phyloP scores from a whole-genome alignment of 2,329 filamentous ascomycete genomes.

The Kalaharituber pfeilii region DNA sequence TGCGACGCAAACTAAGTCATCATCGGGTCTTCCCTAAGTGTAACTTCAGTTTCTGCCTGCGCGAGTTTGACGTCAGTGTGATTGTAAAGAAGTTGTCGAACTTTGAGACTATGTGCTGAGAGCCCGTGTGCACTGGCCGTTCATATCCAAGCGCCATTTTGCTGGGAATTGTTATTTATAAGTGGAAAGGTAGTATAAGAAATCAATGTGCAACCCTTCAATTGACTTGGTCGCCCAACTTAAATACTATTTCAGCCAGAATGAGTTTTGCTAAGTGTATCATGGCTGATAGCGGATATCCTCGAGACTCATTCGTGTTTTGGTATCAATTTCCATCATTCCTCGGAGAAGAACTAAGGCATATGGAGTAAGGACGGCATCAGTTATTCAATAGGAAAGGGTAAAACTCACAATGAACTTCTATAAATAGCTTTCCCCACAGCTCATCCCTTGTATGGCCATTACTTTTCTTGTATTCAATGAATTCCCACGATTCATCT shows the following conservation, averaged over 20 bases:
- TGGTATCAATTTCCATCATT: constrained; percentile 72
- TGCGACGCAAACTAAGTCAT: constrained; percentile 34
- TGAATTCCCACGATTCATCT: constrained; percentile 69
- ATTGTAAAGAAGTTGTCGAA: neutral
- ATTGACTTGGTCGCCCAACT: constrained; percentile 89
- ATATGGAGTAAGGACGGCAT: neutral
- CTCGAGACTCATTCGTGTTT: constrained; percentile 63
- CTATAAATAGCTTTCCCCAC: constrained; percentile 59
- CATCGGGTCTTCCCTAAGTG: constrained; percentile 66
- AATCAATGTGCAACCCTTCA: constrained; percentile 75
- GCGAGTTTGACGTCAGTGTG: neutral
- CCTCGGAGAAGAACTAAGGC: constrained; percentile 52
- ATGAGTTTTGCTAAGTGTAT: constrained; percentile 75
- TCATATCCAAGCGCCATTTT: constrained; percentile 35
- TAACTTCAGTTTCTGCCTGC: constrained; percentile 21
- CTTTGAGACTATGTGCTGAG: constrained; percentile 30
- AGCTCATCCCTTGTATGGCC: constrained; percentile 72
- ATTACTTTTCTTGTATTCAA: constrained; percentile 64
- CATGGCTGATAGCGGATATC: constrained; percentile 83
- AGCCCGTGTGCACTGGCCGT: constrained; percentile 26
- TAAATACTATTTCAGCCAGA: constrained; percentile 54
- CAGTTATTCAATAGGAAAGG: neutral
- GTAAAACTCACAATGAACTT: constrained; percentile 44
- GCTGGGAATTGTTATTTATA: constrained; percentile 37
- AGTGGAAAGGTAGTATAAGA: constrained; percentile 36